Conservation (phyloP, 345 rosid genomes). For the Zanthoxylum bungeanum region DNA sequence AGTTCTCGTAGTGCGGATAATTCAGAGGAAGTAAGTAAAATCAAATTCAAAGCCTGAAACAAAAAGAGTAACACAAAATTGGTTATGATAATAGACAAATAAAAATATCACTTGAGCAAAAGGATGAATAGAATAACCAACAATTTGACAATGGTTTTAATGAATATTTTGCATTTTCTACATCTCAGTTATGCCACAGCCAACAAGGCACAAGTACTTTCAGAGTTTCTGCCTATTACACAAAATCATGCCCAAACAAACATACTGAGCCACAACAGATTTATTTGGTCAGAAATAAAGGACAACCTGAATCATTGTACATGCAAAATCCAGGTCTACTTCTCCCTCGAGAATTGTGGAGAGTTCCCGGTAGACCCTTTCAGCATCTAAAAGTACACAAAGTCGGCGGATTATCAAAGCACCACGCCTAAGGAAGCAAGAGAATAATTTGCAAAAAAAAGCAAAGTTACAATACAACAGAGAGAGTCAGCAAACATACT, state of each 20-base stretch:
- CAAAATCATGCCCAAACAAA: not conserved
- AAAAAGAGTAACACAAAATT: not conserved
- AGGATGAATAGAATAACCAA: not conserved
- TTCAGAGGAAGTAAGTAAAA: slow-evolving; percentile 97
- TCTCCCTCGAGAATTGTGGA: slow-evolving; percentile 95
- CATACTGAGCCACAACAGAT: not conserved
- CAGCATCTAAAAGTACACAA: slow-evolving; percentile 93
- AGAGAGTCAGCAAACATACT: not conserved
- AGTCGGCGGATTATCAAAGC: slow-evolving; percentile 92
- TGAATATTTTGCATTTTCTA: too few species aligned
- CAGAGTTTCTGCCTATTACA: too few species aligned
- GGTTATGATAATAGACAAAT: not conserved
- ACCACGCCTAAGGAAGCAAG: slow-evolving; percentile 71
- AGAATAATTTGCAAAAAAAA: slow-evolving; percentile 12
- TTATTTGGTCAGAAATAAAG: slow-evolving; percentile 11
- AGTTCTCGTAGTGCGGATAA: slow-evolving; percentile 74
- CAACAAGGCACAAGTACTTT: too few species aligned
- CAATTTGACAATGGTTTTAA: not conserved
- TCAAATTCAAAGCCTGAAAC: slow-evolving; percentile 90
- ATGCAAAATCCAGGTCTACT: slow-evolving; percentile 91
- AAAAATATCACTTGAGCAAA: not conserved
- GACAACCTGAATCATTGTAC: slow-evolving; percentile 95
- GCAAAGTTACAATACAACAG: slow-evolving; percentile 3
- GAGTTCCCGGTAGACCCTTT: slow-evolving; percentile 86
- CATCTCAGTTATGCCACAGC: too few species aligned